phyloP scores from a whole-genome alignment of 306 rosid genomes.

The Corylus avellana region DNA sequence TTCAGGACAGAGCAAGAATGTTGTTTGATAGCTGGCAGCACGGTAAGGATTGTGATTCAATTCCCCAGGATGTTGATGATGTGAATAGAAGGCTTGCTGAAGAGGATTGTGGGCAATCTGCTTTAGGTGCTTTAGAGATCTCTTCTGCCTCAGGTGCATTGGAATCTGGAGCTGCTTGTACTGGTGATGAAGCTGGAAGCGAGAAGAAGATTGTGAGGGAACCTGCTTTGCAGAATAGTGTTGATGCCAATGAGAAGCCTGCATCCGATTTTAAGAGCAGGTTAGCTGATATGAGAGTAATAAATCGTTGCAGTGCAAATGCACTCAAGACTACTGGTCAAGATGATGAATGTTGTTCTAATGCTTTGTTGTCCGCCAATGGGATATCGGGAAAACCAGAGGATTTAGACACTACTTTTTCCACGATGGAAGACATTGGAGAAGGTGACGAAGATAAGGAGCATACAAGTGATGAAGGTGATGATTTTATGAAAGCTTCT shows the following conservation, averaged over 20 bases:
- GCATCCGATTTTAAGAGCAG: slow-evolving; percentile 51
- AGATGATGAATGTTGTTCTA: slow-evolving; percentile 46
- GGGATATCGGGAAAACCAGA: slow-evolving; percentile 45
- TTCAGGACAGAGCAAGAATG: slow-evolving; percentile 64
- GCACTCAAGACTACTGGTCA: slow-evolving; percentile 38
- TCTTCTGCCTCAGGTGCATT: slow-evolving; percentile 30
- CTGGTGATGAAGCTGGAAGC: slow-evolving; percentile 43
- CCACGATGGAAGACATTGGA: slow-evolving; percentile 36
- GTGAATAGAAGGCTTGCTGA: slow-evolving; percentile 42
- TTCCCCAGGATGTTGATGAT: slow-evolving; percentile 38
- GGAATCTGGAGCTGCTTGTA: slow-evolving; percentile 41
- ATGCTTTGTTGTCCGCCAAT: slow-evolving; percentile 38
- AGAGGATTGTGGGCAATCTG: slow-evolving; percentile 49
- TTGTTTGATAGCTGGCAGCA: slow-evolving; percentile 75
- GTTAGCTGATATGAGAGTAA: slow-evolving; percentile 40
- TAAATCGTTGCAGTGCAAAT: slow-evolving; percentile 36
- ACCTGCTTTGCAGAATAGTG: slow-evolving; percentile 39
- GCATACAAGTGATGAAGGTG: slow-evolving; percentile 34
- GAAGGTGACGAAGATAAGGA: slow-evolving; percentile 36
- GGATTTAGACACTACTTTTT: slow-evolving; percentile 42
- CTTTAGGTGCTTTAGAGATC: slow-evolving; percentile 46
- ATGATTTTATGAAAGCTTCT: slow-evolving; percentile 22
- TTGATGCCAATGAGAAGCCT: slow-evolving; percentile 41
- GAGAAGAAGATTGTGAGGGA: slow-evolving; percentile 35
- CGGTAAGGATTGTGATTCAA: slow-evolving; percentile 44